These are phyloP conservation scores for Penicillium crystallinum DNA, from an alignment of 495 filamentous ascomycete genomes.

Conservation along the genomic window DNA sequence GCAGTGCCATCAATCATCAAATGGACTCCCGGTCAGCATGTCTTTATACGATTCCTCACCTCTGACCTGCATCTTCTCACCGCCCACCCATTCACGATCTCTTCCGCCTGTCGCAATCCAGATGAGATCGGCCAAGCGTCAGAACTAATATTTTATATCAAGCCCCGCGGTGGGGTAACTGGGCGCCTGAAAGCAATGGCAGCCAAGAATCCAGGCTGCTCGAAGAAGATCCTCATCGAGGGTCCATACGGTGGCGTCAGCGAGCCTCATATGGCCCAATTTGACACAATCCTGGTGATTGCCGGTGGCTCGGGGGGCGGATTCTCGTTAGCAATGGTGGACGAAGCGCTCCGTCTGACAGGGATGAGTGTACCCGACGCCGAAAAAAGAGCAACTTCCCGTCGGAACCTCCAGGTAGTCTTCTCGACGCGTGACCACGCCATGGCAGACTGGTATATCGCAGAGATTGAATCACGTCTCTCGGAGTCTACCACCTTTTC, in stretches of 20 bases:
- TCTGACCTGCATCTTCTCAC: conserved; percentile 37
- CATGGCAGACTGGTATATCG: conserved; percentile 25
- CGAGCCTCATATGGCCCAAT: conserved; percentile 15
- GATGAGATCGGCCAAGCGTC: conserved; percentile 18
- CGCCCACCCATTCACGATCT: conserved; percentile 52
- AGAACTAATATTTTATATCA: conserved; percentile 41
- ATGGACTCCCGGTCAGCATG: conserved; percentile 48
- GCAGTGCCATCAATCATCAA: conserved; percentile 39
- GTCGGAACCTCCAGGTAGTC: conserved; percentile 23
- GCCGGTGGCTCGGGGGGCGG: conserved; percentile 53
- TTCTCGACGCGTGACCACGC: conserved; percentile 23
- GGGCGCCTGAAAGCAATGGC: conserved; percentile 33
- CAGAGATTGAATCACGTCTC: conserved; percentile 25
- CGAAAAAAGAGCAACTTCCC: conserved; percentile 1
- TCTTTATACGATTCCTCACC: conserved; percentile 45
- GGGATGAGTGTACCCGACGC: neutral
- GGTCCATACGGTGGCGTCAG: conserved; percentile 48
- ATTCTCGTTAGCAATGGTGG: conserved; percentile 37
- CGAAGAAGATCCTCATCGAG: conserved; percentile 38
- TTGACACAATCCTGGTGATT: conserved; percentile 42
- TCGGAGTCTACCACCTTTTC: conserved; percentile 14
- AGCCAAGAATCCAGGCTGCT: conserved; percentile 19
- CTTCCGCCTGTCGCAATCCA: conserved; percentile 29
- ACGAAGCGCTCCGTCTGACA: conserved; percentile 22
- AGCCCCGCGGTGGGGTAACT: conserved; percentile 39